Evolutionary conservation across 768 basidiomycete genomes (phyloP).

Genomic region (Leccinellum rugosiceps): DNA sequence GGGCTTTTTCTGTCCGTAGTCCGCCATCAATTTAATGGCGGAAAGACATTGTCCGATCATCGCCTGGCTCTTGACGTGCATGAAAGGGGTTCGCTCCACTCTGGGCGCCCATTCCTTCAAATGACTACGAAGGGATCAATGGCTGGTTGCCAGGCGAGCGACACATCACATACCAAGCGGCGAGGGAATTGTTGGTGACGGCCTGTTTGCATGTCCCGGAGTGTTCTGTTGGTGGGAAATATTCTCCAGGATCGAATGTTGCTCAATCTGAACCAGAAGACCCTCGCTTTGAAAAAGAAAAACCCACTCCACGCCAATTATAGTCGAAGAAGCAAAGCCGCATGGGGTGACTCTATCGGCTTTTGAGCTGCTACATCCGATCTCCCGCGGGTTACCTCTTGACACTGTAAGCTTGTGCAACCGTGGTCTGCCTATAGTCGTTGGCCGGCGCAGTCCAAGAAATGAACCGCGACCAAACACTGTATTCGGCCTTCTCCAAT

Average conservation of each 20-base stretch:
- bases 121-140: neutral
- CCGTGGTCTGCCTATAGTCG: neutral
- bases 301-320: neutral
- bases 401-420: neutral
- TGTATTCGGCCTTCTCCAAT: neutral
- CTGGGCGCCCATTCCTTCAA: neutral
- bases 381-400: neutral
- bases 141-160: conserved; percentile 1
- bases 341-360: conserved; percentile 2
- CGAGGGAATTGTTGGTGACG: neutral
- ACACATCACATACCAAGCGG: neutral
- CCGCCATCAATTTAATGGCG: neutral
- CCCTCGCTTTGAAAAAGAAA: neutral
- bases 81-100: conserved; percentile 1
- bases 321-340: conserved; percentile 1
- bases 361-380: neutral
- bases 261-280: neutral
- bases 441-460: neutral
- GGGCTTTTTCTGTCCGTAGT: neutral
- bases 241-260: neutral
- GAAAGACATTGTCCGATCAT: conserved; percentile 5
- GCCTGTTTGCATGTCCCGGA: neutral
- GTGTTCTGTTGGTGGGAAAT: neutral
- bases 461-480: neutral
- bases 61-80: neutral